These are phyloP conservation scores for Boletus sensibilis DNA, from an alignment of 768 basidiomycete genomes.

Conservation along the genomic window DNA sequence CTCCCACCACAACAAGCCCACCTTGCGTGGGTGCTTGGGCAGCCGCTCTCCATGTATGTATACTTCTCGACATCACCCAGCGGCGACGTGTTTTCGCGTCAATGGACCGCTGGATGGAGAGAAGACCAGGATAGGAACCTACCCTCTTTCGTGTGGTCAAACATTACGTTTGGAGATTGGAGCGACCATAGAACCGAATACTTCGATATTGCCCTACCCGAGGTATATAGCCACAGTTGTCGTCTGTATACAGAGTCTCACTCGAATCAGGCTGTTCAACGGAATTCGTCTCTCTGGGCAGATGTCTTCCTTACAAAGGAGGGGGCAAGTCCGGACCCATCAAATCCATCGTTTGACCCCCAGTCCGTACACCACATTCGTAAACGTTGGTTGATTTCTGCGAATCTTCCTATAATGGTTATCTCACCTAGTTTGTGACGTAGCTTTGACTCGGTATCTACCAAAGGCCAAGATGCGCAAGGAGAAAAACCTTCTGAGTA, in stretches of 20 bases:
- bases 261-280: constrained; percentile 59
- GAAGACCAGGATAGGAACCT: constrained; percentile 50
- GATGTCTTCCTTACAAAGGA: constrained; percentile 75
- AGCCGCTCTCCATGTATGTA: constrained; percentile 67
- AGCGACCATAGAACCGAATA: constrained; percentile 55
- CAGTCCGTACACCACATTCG: constrained; percentile 65
- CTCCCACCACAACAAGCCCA: constrained; percentile 53
- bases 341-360: constrained; percentile 49
- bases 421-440: constrained; percentile 1
- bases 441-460: constrained; percentile 86
- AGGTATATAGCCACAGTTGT: constrained; percentile 42
- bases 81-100: constrained; percentile 57
- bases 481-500: constrained; percentile 73
- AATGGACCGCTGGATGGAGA: constrained; percentile 50
- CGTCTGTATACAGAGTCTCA: constrained; percentile 5
- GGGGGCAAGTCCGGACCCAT: constrained; percentile 64
- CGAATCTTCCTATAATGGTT: not conserved
- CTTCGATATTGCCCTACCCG: constrained; percentile 63
- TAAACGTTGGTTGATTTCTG: constrained; percentile 54
- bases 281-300: constrained; percentile 81
- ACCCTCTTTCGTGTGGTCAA: constrained; percentile 73
- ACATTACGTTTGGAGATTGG: constrained; percentile 78
- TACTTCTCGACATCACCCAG: constrained; percentile 66
- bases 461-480: constrained; percentile 71
- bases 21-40: constrained; percentile 61